phyloP scores from a whole-genome alignment of 805 yeast genomes.

The Cyberlindnera euphorbiiphila region DNA sequence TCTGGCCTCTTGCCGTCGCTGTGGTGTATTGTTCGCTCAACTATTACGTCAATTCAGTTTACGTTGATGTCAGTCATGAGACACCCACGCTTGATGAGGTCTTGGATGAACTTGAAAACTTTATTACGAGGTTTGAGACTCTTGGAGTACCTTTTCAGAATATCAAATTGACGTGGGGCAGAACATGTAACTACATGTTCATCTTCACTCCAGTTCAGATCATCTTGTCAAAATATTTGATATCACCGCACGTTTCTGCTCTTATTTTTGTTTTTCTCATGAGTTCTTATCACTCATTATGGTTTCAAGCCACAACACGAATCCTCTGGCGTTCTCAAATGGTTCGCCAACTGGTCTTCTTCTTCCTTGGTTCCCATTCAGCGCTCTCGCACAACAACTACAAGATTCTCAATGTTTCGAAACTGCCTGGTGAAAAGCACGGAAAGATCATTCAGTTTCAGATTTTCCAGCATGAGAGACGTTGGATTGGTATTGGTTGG shows the following conservation, averaged over 20 bases:
- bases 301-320: constrained; percentile 41
- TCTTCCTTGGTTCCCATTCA: constrained; percentile 35
- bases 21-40: constrained; percentile 36
- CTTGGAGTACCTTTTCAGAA: constrained; percentile 15
- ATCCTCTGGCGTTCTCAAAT: constrained; percentile 45
- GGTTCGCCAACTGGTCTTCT: constrained; percentile 34
- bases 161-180: constrained; percentile 30
- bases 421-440: constrained; percentile 38
- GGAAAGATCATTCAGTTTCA: constrained; percentile 48
- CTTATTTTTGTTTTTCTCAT: constrained; percentile 35
- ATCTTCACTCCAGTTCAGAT: constrained; percentile 40
- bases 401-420: constrained; percentile 36
- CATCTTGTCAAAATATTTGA: constrained; percentile 29
- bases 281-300: constrained; percentile 42
- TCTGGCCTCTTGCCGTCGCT: constrained; percentile 34
- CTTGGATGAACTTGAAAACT: constrained; percentile 40
- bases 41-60: constrained; percentile 41
- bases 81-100: constrained; percentile 48
- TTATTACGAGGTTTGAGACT: constrained; percentile 39
- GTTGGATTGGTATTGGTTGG: constrained; percentile 66
- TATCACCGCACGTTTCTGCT: constrained; percentile 34
- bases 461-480: constrained; percentile 52
- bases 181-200: constrained; percentile 30
- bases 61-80: constrained; percentile 38
- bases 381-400: constrained; percentile 24